Conservation (phyloP, 192 early-diverging fungal species). For the Kickxella alabastrina region DNA sequence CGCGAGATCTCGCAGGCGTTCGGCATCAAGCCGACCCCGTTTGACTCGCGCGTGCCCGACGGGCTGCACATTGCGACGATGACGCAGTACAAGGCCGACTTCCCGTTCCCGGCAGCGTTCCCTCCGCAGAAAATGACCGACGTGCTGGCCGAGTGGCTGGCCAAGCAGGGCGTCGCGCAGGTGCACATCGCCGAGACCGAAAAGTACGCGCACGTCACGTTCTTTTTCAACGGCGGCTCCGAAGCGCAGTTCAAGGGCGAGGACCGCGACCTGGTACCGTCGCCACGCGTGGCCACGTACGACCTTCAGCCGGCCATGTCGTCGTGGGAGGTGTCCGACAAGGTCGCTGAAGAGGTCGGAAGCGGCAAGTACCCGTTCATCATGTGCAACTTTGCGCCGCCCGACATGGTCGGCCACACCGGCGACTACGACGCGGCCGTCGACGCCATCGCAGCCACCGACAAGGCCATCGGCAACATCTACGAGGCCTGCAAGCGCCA, state of each 20-base stretch:
- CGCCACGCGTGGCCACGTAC: constrained; percentile 97
- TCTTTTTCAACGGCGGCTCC: constrained; percentile 99
- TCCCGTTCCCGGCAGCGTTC: constrained; percentile 93
- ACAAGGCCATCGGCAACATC: constrained; percentile 90
- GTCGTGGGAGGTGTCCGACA: constrained; percentile 80
- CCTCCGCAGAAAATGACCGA: constrained; percentile 97
- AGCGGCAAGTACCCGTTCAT: constrained; percentile 84
- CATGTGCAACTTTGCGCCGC: constrained; percentile 99
- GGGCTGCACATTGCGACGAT: constrained; percentile 86
- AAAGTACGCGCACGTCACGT: constrained; percentile 99
- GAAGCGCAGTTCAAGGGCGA: constrained; percentile 88
- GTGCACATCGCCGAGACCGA: constrained; percentile 99
- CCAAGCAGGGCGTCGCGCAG: constrained; percentile 82
- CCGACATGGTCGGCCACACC: constrained; percentile 97
- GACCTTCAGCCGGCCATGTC: constrained; percentile 97
- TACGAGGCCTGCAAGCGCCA: constrained; percentile 86
- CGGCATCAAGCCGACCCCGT: constrained; percentile 81
- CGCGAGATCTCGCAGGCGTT: constrained; percentile 84
- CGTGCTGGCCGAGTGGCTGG: constrained; percentile 95
- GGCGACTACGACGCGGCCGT: constrained; percentile 90
- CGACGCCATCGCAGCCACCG: constrained; percentile 90
- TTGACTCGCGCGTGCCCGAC: constrained; percentile 73
- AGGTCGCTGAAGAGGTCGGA: constrained; percentile 79
- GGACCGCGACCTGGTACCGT: constrained; percentile 84
- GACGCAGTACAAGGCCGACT: constrained; percentile 98